Percentiles rank a stretch among this genome's conserved stretches.
Conservation (phyloP, 305 asterid species). For the Fraxinus baroniana region DNA sequence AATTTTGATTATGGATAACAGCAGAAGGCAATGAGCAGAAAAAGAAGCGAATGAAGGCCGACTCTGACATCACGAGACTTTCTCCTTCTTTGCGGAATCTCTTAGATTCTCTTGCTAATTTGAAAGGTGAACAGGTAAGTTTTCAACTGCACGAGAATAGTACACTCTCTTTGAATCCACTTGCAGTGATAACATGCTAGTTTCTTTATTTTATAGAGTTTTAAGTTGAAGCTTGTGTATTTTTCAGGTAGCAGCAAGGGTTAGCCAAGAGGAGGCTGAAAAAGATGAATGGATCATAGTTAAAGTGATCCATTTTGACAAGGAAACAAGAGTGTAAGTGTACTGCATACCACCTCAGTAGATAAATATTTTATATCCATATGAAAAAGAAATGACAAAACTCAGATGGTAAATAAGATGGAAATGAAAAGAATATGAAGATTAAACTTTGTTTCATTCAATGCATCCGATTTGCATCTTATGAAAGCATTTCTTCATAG, state of each 20-base stretch:
- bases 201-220: constrained; percentile 8
- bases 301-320: constrained; percentile 90
- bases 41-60: constrained; percentile 77
- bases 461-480: constrained; percentile 14
- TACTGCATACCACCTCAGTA: constrained; percentile 1
- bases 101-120: constrained; percentile 72
- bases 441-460: neutral
- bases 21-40: constrained; percentile 88
- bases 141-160: neutral
- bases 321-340: constrained; percentile 87
- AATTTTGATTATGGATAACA: constrained; percentile 34
- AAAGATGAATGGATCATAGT: constrained; percentile 97
- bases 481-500: constrained; percentile 36
- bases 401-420: constrained; percentile 9
- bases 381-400: neutral
- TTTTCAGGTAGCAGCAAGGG: constrained; percentile 89
- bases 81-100: constrained; percentile 64
- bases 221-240: constrained; percentile 14
- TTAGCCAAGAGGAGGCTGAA: constrained; percentile 76
- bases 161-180: constrained; percentile 14
- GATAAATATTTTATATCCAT: neutral
- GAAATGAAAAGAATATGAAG: constrained; percentile 2
- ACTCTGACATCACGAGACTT: constrained; percentile 63
- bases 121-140: constrained; percentile 97
- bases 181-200: constrained; percentile 4